Evolutionary conservation across 208 protist species (phyloP).

Genomic region (Naegleria lovaniensis): DNA sequence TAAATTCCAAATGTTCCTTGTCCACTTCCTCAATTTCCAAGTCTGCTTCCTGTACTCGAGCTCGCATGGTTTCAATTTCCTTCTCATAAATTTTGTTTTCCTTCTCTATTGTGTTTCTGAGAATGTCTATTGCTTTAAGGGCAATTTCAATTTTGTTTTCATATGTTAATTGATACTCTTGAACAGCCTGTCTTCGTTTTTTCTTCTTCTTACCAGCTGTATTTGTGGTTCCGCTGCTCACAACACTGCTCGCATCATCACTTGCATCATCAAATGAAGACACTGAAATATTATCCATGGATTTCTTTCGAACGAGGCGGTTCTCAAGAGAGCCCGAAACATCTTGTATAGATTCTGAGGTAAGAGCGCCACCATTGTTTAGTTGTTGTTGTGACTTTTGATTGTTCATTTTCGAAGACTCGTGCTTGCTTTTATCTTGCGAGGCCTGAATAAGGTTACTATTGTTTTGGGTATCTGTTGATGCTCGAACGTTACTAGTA

Average conservation of each 20-base stretch:
- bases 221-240: neutral
- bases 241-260: neutral
- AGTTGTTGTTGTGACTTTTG: neutral
- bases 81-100: neutral
- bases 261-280: neutral
- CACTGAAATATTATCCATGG: neutral
- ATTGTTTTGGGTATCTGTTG: neutral
- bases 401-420: neutral
- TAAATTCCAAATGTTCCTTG: neutral
- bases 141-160: constrained; percentile 26
- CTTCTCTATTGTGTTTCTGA: neutral
- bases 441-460: neutral
- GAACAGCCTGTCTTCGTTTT: neutral
- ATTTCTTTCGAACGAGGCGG: neutral
- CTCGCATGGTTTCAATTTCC: constrained; percentile 15
- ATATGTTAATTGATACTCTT: neutral
- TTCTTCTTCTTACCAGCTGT: neutral
- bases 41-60: neutral
- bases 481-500: neutral
- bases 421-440: neutral
- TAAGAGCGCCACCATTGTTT: neutral
- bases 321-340: neutral
- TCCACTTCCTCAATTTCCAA: constrained; percentile 23
- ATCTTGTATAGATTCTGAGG: neutral
- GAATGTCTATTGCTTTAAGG: neutral